Evolutionary conservation across 2,329 filamentous ascomycete species (phyloP).

Genomic region (Trichoderma sp.): DNA sequence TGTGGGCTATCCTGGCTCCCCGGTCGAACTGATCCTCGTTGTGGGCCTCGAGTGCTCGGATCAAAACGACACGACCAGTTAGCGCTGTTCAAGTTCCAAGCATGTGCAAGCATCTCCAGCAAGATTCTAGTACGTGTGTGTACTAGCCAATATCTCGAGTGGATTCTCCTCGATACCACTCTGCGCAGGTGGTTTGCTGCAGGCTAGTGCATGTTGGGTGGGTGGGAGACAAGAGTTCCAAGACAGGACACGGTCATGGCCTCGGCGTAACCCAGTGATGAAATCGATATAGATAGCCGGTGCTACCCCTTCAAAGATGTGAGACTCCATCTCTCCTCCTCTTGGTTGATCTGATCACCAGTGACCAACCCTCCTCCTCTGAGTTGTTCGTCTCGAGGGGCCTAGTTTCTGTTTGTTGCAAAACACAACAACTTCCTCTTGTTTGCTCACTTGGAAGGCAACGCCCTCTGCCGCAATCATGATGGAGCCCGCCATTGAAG

Average conservation of each 20-base stretch:
- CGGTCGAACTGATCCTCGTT: not conserved
- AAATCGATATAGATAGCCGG: constrained; percentile 12
- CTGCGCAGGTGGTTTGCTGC: not conserved
- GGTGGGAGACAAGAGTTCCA: not conserved
- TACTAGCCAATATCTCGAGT: not conserved
- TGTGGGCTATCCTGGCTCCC: not conserved
- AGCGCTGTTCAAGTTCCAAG: not conserved
- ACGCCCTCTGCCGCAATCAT: not conserved
- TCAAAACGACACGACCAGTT: constrained; percentile 9
- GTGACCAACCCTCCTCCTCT: not conserved
- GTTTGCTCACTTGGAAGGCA: not conserved
- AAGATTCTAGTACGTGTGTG: not conserved
- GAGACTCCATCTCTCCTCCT: not conserved
- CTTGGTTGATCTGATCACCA: constrained; percentile 1
- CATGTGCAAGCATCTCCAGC: not conserved
- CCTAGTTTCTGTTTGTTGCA: not conserved
- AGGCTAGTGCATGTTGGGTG: not conserved
- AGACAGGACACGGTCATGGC: not conserved
- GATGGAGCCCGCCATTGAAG: constrained; percentile 22
- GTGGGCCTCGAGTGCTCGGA: constrained; percentile 1
- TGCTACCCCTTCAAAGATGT: constrained; percentile 6
- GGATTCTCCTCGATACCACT: not conserved
- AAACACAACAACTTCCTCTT: not conserved
- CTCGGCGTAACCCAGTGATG: not conserved
- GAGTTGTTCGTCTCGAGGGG: not conserved